Percentiles rank a stretch among this genome's conserved stretches.
Conservation (phyloP, 2,329 filamentous ascomycete genomes). For the Paecilomyces variotii region DNA sequence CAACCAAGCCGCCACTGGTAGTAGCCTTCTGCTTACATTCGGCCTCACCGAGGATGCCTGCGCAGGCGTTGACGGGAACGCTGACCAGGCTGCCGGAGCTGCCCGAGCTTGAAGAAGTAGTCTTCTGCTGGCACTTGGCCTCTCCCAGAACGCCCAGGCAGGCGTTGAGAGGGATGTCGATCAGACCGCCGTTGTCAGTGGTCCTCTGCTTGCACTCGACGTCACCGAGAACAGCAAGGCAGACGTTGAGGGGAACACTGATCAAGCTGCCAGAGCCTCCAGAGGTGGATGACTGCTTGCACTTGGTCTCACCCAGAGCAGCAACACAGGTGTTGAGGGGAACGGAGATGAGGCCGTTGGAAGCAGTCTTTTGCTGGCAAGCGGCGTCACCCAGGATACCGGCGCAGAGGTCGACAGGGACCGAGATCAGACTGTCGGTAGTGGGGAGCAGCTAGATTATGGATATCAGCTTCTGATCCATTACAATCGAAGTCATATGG, state of each 20-base stretch:
- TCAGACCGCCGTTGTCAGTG: constrained; percentile 10
- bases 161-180: constrained; percentile 20
- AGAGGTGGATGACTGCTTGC: constrained; percentile 13
- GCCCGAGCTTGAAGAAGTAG: background rate
- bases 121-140: constrained; percentile 14
- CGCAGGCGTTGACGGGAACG: background rate
- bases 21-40: background rate
- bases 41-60: background rate
- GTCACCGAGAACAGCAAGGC: constrained; percentile 21
- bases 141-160: constrained; percentile 19
- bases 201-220: constrained; percentile 16
- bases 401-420: background rate
- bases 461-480: background rate
- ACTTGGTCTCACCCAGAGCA: constrained; percentile 17
- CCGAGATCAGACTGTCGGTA: background rate
- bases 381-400: constrained; percentile 16
- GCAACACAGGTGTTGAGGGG: constrained; percentile 16
- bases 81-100: background rate
- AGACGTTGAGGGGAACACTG: constrained; percentile 19
- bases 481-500: background rate
- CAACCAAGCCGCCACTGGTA: background rate
- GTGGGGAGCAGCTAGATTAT: background rate
- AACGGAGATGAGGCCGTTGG: constrained; percentile 16
- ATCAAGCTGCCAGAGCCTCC: constrained; percentile 12
- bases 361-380: constrained; percentile 13